Conservation (phyloP, 768 basidiomycete genomes). For the Termitomyces sp. region DNA sequence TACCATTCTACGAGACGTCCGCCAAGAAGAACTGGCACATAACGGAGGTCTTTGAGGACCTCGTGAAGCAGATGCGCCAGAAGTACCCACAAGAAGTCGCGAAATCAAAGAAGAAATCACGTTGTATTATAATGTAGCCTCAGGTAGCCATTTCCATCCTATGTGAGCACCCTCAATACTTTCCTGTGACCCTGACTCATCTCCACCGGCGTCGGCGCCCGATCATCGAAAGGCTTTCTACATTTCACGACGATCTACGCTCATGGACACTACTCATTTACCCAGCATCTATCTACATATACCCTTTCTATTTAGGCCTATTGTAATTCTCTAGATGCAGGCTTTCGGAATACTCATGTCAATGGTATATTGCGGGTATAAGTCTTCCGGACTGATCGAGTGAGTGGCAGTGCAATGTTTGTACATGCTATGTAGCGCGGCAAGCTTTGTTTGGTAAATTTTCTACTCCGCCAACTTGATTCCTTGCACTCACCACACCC, state of each 20-base stretch:
- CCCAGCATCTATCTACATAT: constrained; percentile 20
- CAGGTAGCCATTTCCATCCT: background rate
- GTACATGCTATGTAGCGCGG: constrained; percentile 19
- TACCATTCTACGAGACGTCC: constrained; percentile 88
- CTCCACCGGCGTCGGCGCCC: background rate
- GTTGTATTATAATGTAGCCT: constrained; percentile 44
- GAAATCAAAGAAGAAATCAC: constrained; percentile 12
- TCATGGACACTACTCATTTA: constrained; percentile 19
- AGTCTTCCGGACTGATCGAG: background rate
- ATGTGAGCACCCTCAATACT: constrained; percentile 6
- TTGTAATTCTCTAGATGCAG: constrained; percentile 16
- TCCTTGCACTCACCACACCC: constrained; percentile 21
- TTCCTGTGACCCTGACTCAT: background rate
- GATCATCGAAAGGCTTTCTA: background rate
- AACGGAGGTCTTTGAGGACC: constrained; percentile 73
- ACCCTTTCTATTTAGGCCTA: constrained; percentile 16
- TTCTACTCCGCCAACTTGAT: constrained; percentile 20
- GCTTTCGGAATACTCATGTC: constrained; percentile 8
- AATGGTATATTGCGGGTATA: constrained; percentile 4
- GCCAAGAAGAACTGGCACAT: constrained; percentile 85
- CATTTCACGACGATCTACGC: constrained; percentile 12
- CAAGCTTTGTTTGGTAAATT: constrained; percentile 21
- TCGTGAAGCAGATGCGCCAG: constrained; percentile 70
- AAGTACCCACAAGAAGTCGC: constrained; percentile 50
- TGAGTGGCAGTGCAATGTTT: constrained; percentile 27